Evolutionary conservation across 2,329 filamentous ascomycete genomes (phyloP), one percentile per base, ranked within the genome.

Genomic region (Diaporthe destruens): DNA sequence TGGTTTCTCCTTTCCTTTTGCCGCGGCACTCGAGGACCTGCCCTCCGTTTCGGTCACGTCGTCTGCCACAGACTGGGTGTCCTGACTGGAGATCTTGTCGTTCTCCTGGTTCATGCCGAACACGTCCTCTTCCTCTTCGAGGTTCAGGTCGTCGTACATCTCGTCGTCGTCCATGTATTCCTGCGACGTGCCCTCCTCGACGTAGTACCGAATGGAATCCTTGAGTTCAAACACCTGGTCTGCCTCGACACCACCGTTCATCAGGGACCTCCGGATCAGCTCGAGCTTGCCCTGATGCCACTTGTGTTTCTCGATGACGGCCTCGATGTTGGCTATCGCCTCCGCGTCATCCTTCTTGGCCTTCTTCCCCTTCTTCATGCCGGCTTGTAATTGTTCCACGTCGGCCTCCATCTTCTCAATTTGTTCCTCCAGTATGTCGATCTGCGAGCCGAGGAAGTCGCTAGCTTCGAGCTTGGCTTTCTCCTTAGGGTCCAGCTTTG

Each of bases 401-500:
- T 99, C 96, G 69, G 95, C 95, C 82, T 99, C 96, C 76, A 96
- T 89, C 36, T 91, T 89, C 85, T 99, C 96, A 81, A 98, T 96
- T 84, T 98, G 95, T 77, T 93, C 92, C 80, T 97, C 95, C 73
- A 99, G 90, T 80, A 98, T 94, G 80, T 98, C 95, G 70, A 98
- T 94, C 90, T 94, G 95, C 72, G 86, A 89, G 75, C 91, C 91
- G 57, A 99, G 86, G 84, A 98, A 98, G 72, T 98, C 93, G 84
- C 92, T 90, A 39, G 93, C 89, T 78, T 98, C 96, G 75, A 93
- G 87, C 84, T 98, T 97, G 81, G 97, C 96, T 82, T 97, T 94
- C 82, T 98, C 96, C 81, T 95, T 97, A n/a, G 96, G 96, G 84
- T 99, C 96, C 76, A 98, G 89, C 83, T 97, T 97, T 66, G 94